These are phyloP conservation scores for Plasmodium coatneyi DNA, from an alignment of 169 alveolate species.

Conservation along the genomic window DNA sequence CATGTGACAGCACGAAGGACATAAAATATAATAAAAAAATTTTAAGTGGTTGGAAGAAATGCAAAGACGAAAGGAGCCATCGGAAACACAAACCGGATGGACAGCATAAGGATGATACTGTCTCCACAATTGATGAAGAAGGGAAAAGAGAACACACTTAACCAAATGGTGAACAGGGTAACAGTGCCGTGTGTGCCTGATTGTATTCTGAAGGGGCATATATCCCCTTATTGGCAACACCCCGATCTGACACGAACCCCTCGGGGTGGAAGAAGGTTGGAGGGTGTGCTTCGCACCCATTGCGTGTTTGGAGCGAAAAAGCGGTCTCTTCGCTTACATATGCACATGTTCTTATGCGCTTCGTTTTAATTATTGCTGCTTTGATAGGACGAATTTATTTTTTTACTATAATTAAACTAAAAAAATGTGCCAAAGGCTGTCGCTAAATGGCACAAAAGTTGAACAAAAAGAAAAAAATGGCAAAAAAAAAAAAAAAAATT, in stretches of 20 bases:
- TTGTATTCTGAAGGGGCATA: background rate
- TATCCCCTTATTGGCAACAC: background rate
- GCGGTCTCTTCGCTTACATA: background rate
- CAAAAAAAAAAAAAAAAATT: background rate
- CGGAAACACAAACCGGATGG: background rate
- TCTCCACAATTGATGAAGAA: background rate
- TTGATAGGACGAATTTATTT: background rate
- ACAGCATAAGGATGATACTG: background rate
- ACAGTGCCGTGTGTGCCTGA: background rate
- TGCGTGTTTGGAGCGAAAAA: background rate
- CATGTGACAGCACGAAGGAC: background rate
- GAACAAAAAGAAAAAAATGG: background rate
- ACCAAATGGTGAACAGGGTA: background rate
- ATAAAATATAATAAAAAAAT: background rate
- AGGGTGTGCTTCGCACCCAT: background rate
- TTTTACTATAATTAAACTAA: conserved; percentile 8
- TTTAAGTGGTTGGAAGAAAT: background rate
- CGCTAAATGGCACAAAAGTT: background rate
- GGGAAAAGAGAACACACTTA: background rate
- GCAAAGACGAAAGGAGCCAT: background rate
- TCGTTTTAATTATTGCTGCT: background rate
- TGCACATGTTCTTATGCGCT: background rate
- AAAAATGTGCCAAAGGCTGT: background rate
- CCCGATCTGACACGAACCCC: background rate
- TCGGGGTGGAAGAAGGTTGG: background rate